A percentile compares a stretch with the other conserved stretches of the same genome.
phyloP scores from a whole-genome alignment of 2,329 filamentous ascomycete genomes.

The Periconia macrospinosa region DNA sequence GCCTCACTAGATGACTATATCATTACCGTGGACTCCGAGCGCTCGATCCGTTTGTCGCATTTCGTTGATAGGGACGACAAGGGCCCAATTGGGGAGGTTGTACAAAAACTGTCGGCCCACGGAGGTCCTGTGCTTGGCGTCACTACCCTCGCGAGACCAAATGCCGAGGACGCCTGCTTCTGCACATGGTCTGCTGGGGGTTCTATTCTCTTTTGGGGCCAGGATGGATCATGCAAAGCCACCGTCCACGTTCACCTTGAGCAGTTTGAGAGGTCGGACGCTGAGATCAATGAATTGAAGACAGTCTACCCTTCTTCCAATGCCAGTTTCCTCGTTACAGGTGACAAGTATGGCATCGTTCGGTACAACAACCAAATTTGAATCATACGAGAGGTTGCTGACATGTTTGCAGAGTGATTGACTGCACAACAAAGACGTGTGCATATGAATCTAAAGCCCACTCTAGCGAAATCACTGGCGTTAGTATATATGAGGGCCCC shows the following conservation, averaged over 20 bases:
- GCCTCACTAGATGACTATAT: slow-evolving; percentile 41
- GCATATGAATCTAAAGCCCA: slow-evolving; percentile 81
- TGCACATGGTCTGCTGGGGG: slow-evolving; percentile 88
- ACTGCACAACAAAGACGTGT: slow-evolving; percentile 63
- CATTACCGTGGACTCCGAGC: slow-evolving; percentile 69
- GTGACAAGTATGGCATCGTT: slow-evolving; percentile 84
- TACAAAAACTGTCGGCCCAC: slow-evolving; percentile 58
- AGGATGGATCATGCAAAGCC: slow-evolving; percentile 68
- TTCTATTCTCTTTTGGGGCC: slow-evolving; percentile 78
- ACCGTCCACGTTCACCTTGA: slow-evolving; percentile 72
- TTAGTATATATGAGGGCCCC: slow-evolving; percentile 71
- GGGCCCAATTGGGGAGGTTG: slow-evolving; percentile 28
- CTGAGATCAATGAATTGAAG: slow-evolving; percentile 60
- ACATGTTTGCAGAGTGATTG: slow-evolving; percentile 57
- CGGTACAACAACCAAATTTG: slow-evolving; percentile 44
- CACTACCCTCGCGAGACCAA: slow-evolving; percentile 62
- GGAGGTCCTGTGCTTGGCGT: slow-evolving; percentile 70
- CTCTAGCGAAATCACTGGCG: slow-evolving; percentile 78
- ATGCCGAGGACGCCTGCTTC: slow-evolving; percentile 69
- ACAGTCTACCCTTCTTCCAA: slow-evolving; percentile 61
- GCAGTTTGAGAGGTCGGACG: slow-evolving; percentile 51
- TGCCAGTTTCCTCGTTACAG: slow-evolving; percentile 72
- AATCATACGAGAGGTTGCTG: background rate
- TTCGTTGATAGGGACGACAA: slow-evolving; percentile 49
- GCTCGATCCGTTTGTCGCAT: slow-evolving; percentile 66